phyloP scores from a whole-genome alignment of 768 basidiomycete genomes.

The Lanmaoa pseudosensibilis region DNA sequence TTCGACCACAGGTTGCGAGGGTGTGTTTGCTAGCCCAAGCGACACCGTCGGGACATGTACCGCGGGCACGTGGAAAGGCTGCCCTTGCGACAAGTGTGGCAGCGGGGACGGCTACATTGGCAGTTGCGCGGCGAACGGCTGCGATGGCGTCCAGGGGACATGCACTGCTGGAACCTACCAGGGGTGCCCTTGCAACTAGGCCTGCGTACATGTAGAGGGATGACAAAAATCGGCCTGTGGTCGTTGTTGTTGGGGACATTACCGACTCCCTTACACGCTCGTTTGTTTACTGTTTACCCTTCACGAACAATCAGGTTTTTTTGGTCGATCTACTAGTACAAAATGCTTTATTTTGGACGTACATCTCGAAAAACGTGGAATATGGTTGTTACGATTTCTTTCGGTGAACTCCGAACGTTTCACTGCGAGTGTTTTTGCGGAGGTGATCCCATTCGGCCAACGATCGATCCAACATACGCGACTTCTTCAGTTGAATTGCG shows the following conservation, averaged over 20 bases:
- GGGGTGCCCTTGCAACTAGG: background rate
- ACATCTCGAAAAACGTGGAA: background rate
- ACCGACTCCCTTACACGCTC: background rate
- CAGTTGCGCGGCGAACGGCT: background rate
- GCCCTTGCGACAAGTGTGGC: conserved; percentile 4
- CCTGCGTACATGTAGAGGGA: too few relatives aligned
- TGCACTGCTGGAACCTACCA: background rate
- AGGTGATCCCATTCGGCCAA: too few relatives aligned
- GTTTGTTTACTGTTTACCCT: background rate
- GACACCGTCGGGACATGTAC: background rate
- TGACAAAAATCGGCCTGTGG: background rate
- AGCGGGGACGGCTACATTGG: background rate
- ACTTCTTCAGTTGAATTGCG: too few relatives aligned
- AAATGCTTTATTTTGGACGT: background rate
- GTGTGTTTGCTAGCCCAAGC: background rate
- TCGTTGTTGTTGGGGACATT: background rate
- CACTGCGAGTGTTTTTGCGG: background rate
- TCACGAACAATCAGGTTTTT: background rate
- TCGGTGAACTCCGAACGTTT: background rate
- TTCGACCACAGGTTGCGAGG: background rate
- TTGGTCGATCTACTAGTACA: background rate
- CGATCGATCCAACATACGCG: too few relatives aligned
- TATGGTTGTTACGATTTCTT: background rate
- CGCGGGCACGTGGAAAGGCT: background rate
- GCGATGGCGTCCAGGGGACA: background rate